phyloP scores from a whole-genome alignment of 306 rosid species.

The Prunus dulcis region DNA sequence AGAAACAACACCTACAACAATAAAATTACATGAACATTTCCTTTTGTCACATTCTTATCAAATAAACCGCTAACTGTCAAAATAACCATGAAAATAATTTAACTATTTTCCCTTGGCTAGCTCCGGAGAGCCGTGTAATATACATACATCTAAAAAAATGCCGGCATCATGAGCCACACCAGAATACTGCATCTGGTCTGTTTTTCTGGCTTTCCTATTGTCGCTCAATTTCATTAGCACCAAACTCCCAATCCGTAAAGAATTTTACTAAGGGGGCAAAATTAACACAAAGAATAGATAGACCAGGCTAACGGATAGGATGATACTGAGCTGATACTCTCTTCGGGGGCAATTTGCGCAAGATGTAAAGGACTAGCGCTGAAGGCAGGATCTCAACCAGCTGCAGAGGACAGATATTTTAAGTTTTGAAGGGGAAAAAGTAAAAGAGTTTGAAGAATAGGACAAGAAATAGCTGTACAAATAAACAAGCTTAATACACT shows the following conservation, averaged over 20 bases:
- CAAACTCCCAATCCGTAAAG: constrained; percentile 25
- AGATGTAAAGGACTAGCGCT: constrained; percentile 81
- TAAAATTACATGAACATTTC: constrained; percentile 25
- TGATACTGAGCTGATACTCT: constrained; percentile 91
- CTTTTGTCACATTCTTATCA: constrained; percentile 11
- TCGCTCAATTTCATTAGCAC: constrained; percentile 29
- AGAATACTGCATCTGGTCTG: constrained; percentile 30
- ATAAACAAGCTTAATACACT: constrained; percentile 22
- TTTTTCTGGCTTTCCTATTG: constrained; percentile 24
- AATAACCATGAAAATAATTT: constrained; percentile 29
- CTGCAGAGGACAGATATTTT: constrained; percentile 39
- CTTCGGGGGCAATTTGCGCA: constrained; percentile 92
- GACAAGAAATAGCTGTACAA: neutral
- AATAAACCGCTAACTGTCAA: constrained; percentile 27
- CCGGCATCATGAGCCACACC: constrained; percentile 22
- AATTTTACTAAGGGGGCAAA: constrained; percentile 22
- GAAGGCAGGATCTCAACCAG: constrained; percentile 94
- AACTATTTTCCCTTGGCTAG: constrained; percentile 24
- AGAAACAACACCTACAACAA: constrained; percentile 16
- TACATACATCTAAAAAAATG: constrained; percentile 26
- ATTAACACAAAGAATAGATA: constrained; percentile 32
- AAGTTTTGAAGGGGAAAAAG: constrained; percentile 8
- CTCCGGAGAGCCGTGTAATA: constrained; percentile 29
- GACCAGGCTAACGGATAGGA: constrained; percentile 52
- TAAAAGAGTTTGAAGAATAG: neutral